A percentile compares a stretch with the other conserved stretches of the same genome.
Evolutionary conservation across 768 basidiomycete genomes (phyloP).

Genomic region (Termitomyces sp.): DNA sequence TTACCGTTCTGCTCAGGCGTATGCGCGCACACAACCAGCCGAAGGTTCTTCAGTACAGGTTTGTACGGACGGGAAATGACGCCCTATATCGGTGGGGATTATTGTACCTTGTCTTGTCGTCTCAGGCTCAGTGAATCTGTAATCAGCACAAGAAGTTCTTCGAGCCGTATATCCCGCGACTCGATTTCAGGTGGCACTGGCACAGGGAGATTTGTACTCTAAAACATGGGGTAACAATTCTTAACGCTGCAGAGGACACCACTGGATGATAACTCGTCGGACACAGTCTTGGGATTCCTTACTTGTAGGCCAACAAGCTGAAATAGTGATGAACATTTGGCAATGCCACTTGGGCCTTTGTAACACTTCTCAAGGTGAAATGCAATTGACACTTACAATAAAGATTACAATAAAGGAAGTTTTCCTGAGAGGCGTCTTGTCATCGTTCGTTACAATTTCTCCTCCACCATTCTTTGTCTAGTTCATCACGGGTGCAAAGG

Average conservation of each 20-base stretch:
- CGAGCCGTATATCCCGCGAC: not conserved
- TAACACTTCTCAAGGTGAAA: not conserved
- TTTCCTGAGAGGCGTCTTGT: not conserved
- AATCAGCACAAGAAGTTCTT: not conserved
- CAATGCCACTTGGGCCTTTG: not conserved
- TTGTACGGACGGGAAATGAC: not conserved
- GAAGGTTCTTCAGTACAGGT: not conserved
- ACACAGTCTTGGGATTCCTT: not conserved
- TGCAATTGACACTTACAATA: not conserved
- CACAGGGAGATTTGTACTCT: not conserved
- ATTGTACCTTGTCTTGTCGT: not conserved
- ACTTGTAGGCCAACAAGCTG: not conserved
- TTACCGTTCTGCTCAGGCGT: too few species aligned
- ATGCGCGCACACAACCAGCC: too few species aligned
- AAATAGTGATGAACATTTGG: not conserved
- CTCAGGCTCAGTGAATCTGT: not conserved
- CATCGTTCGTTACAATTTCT: not conserved
- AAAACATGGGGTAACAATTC: too few species aligned
- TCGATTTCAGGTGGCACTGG: not conserved
- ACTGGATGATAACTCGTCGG: too few species aligned
- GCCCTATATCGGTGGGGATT: not conserved
- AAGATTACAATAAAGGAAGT: too few species aligned
- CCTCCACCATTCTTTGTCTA: not conserved
- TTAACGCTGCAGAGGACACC: too few species aligned
- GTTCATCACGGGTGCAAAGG: not conserved